Evolutionary conservation across 129 eudicot species (phyloP).

Genomic region (Pseudognaphalium luteoalbum): DNA sequence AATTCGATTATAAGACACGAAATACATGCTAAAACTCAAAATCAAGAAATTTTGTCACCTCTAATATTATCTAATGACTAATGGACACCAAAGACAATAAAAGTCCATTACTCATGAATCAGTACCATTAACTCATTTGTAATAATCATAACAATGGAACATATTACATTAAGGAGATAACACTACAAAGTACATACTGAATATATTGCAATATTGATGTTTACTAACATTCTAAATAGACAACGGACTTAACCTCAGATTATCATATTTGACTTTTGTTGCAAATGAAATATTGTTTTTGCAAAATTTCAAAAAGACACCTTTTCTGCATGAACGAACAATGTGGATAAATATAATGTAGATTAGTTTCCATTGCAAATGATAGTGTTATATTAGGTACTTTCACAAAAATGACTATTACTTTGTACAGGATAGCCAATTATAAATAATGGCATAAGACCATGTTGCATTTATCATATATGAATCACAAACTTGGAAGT

Average conservation of each 20-base stretch:
- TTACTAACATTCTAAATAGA: not conserved
- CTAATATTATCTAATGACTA: too few species aligned
- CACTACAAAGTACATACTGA: not conserved
- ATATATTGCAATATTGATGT: not conserved
- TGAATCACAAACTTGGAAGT: not conserved
- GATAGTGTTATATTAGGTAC: not conserved
- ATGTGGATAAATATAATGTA: not conserved
- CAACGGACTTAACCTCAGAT: not conserved
- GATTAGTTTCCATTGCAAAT: not conserved
- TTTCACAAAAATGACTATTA: not conserved
- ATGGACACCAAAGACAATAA: not conserved
- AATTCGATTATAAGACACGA: not conserved
- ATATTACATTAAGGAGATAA: not conserved
- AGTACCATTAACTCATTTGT: not conserved
- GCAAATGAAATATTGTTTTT: not conserved
- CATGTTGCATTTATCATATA: not conserved
- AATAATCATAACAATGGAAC: not conserved
- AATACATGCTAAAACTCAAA: not conserved
- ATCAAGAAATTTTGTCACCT: not conserved
- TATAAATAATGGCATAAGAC: not conserved
- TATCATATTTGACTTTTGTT: not conserved
- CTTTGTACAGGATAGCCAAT: too few species aligned
- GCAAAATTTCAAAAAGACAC: not conserved
- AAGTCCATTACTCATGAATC: not conserved
- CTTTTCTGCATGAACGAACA: not conserved